phyloP scores from a whole-genome alignment of 2,329 filamentous ascomycete genomes.

The Berkeleyomyces basicola region DNA sequence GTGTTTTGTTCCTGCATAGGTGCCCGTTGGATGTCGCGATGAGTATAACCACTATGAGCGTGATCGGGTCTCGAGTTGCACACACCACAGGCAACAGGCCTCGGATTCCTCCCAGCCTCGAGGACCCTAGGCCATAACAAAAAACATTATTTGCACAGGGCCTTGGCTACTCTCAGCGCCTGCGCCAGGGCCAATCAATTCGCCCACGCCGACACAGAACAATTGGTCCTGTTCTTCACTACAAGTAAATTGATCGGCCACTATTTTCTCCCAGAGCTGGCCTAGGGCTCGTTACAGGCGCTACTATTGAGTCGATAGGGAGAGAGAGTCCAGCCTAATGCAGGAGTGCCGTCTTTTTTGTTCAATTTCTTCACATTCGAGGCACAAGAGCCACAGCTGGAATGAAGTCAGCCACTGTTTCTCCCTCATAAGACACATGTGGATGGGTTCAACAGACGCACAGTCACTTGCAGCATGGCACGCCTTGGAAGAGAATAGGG shows the following conservation, averaged over 20 bases:
- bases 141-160: background rate
- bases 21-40: background rate
- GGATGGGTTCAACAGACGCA: background rate
- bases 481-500: background rate
- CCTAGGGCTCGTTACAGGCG: background rate
- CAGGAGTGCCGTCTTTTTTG: background rate
- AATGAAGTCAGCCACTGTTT: background rate
- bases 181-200: background rate
- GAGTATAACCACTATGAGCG: background rate
- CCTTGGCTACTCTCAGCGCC: background rate
- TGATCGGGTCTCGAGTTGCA: background rate
- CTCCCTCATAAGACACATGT: background rate
- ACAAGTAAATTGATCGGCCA: background rate
- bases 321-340: background rate
- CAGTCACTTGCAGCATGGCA: background rate
- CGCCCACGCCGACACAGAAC: background rate
- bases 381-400: background rate
- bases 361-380: background rate
- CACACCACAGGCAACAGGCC: background rate
- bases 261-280: background rate
- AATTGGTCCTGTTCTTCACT: background rate
- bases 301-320: background rate
- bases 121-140: background rate
- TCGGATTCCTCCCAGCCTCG: background rate
- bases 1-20: background rate